These are phyloP conservation scores for Backusella morwellensis DNA, from an alignment of 192 early-diverging fungal genomes.

Conservation along the genomic window DNA sequence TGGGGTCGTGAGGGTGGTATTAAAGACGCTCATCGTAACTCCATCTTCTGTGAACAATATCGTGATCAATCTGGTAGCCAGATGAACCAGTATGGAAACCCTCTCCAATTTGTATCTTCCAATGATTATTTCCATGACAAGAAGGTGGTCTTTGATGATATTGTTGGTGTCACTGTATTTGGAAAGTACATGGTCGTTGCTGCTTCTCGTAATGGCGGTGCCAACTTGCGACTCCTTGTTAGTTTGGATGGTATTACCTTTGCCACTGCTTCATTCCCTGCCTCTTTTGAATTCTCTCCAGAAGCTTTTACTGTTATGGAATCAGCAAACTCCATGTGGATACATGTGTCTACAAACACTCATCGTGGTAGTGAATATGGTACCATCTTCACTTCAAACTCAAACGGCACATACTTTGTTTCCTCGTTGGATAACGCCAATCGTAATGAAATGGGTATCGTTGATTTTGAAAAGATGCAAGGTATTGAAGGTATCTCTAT, in stretches of 20 bases:
- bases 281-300: constrained; percentile 54
- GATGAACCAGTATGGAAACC: constrained; percentile 45
- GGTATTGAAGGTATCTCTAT: constrained; percentile 85
- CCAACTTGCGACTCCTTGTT: constrained; percentile 56
- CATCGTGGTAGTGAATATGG: constrained; percentile 68
- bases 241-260: constrained; percentile 74
- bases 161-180: constrained; percentile 79
- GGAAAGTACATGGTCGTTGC: constrained; percentile 82
- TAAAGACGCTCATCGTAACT: constrained; percentile 44
- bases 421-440: constrained; percentile 71
- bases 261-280: constrained; percentile 75
- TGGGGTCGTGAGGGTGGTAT: constrained; percentile 65
- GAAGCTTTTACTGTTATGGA: constrained; percentile 74
- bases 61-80: constrained; percentile 58
- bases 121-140: constrained; percentile 51
- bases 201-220: constrained; percentile 40
- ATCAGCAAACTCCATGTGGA: constrained; percentile 59
- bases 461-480: constrained; percentile 92
- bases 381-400: constrained; percentile 87
- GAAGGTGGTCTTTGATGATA: constrained; percentile 59
- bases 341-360: constrained; percentile 63
- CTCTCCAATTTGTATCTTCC: constrained; percentile 65
- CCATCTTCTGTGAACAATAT: constrained; percentile 78
- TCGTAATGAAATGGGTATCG: constrained; percentile 68
- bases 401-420: constrained; percentile 83